A percentile compares a stretch with the other conserved stretches of the same genome.
Evolutionary conservation across 768 basidiomycete genomes (phyloP).

Genomic region (Amanita pallidorosea): DNA sequence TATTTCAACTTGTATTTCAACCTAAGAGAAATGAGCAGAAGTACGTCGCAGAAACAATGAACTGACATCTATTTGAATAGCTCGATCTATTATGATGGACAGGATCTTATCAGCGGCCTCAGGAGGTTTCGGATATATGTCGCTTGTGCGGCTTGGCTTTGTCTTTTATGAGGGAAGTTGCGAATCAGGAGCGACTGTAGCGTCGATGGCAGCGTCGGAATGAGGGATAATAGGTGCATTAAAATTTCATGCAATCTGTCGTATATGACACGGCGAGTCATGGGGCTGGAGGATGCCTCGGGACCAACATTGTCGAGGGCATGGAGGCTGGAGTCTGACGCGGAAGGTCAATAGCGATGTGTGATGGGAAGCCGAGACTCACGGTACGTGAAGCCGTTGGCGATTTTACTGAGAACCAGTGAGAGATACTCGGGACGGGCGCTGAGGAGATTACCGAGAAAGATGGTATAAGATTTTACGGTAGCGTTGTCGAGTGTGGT

Average conservation of each 20-base stretch:
- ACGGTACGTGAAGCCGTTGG: slow-evolving; percentile 88
- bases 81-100: slow-evolving; percentile 83
- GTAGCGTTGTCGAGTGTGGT: slow-evolving; percentile 75
- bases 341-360: slow-evolving; percentile 4
- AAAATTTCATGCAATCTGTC: slow-evolving; percentile 81
- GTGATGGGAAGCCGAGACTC: slow-evolving; percentile 20
- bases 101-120: slow-evolving; percentile 79
- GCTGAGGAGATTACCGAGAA: slow-evolving; percentile 85
- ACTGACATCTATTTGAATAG: slow-evolving; percentile 90
- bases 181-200: slow-evolving; percentile 76
- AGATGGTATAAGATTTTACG: slow-evolving; percentile 81
- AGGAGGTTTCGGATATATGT: slow-evolving; percentile 87
- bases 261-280: slow-evolving; percentile 79
- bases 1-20: slow-evolving; percentile 93
- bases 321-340: slow-evolving; percentile 61
- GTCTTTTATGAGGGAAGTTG: slow-evolving; percentile 90
- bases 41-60: not conserved
- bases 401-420: slow-evolving; percentile 69
- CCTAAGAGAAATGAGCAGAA: slow-evolving; percentile 30
- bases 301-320: slow-evolving; percentile 45
- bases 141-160: slow-evolving; percentile 64
- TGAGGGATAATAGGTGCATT: slow-evolving; percentile 76
- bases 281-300: slow-evolving; percentile 54
- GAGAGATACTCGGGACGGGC: slow-evolving; percentile 88
- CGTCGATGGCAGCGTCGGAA: slow-evolving; percentile 85